phyloP scores from a whole-genome alignment of 768 basidiomycete genomes.

The Cyclocybe aegerita region DNA sequence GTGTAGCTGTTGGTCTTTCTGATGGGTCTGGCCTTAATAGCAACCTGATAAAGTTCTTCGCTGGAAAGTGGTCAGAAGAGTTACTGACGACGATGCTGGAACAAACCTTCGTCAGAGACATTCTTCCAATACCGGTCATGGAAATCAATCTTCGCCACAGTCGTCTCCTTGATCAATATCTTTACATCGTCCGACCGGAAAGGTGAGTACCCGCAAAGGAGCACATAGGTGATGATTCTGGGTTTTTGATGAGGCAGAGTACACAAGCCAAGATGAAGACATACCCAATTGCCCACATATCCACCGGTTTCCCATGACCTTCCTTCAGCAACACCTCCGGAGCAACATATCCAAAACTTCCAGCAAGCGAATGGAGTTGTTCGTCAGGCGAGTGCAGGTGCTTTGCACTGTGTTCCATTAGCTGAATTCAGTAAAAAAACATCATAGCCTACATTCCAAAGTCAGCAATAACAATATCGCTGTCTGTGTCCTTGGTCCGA shows the following conservation, averaged over 20 bases:
- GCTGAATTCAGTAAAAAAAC: neutral
- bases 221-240: constrained; percentile 92
- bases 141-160: constrained; percentile 81
- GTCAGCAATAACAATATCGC: constrained; percentile 93
- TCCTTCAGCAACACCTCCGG: constrained; percentile 80
- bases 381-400: constrained; percentile 74
- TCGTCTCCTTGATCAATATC: constrained; percentile 81
- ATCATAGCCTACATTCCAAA: constrained; percentile 81
- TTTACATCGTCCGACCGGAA: constrained; percentile 83
- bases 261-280: constrained; percentile 18
- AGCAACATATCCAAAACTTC: constrained; percentile 88
- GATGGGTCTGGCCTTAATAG: constrained; percentile 72
- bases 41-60: constrained; percentile 78
- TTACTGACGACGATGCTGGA: neutral
- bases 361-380: constrained; percentile 69
- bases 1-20: constrained; percentile 67
- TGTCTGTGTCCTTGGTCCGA: constrained; percentile 69
- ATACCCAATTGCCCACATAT: constrained; percentile 92
- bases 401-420: constrained; percentile 60
- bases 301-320: constrained; percentile 92
- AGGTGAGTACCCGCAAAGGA: constrained; percentile 93
- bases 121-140: constrained; percentile 96
- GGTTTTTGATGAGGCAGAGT: neutral
- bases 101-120: constrained; percentile 70
- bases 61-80: constrained; percentile 35